Evolutionary conservation across 75 land plant genomes (phyloP).

Genomic region (Isoetes taiwanensis): DNA sequence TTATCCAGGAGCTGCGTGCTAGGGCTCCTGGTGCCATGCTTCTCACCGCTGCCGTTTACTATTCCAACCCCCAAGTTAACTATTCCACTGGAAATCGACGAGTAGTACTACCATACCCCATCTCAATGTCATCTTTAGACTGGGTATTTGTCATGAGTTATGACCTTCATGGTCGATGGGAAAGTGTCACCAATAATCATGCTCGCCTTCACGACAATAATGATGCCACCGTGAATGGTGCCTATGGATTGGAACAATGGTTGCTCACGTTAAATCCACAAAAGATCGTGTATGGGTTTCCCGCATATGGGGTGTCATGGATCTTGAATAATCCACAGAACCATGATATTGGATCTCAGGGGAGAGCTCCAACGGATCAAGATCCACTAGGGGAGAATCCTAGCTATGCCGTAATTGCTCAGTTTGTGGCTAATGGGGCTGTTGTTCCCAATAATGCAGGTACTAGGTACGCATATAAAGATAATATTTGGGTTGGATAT

Average conservation of each 20-base stretch:
- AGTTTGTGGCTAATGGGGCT: not conserved
- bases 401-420: not conserved
- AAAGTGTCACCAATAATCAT: not conserved
- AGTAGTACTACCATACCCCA: not conserved
- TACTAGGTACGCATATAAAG: not conserved
- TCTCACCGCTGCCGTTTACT: not conserved
- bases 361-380: not conserved
- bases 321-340: not conserved
- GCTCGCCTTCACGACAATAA: not conserved
- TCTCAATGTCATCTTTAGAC: not conserved
- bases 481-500: not conserved
- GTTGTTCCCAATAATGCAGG: not conserved
- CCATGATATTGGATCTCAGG: conserved; percentile 1
- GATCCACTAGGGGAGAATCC: not conserved
- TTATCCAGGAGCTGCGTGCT: not conserved
- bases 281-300: not conserved
- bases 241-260: not conserved
- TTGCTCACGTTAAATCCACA: not conserved
- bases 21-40: not conserved
- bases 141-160: not conserved
- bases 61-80: not conserved
- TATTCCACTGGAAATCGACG: too few species aligned
- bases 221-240: conserved; percentile 2
- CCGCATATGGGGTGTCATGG: not conserved
- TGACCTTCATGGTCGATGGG: not conserved